phyloP scores from a whole-genome alignment of 331 rosid genomes.

The Ulmus americana region DNA sequence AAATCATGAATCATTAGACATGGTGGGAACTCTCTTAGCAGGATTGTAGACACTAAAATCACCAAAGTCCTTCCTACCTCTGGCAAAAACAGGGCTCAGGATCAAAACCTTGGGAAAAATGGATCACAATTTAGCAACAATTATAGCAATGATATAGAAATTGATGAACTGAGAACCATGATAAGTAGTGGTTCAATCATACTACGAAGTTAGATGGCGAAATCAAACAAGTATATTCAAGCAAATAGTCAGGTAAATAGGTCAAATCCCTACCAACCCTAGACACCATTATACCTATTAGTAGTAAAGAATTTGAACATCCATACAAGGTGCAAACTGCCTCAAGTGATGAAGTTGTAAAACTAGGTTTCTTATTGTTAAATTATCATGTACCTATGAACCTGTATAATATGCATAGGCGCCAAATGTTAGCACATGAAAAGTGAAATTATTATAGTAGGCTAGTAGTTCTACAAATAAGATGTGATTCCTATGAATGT shows the following conservation, averaged over 20 bases:
- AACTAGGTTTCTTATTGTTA: constrained; percentile 29
- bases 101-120: constrained; percentile 54
- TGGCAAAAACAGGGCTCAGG: constrained; percentile 51
- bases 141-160: not conserved
- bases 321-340: not conserved
- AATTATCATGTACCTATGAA: not conserved
- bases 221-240: too few species aligned
- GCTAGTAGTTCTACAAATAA: too few species aligned
- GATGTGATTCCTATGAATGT: not conserved
- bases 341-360: too few species aligned
- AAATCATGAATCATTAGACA: constrained; percentile 5
- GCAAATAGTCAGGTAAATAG: too few species aligned
- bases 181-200: too few species aligned
- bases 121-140: constrained; percentile 38
- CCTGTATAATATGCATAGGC: too few species aligned
- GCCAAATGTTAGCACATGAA: too few species aligned
- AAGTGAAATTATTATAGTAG: too few species aligned
- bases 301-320: too few species aligned
- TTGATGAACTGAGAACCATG: not conserved
- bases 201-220: too few species aligned
- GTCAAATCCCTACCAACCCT: not conserved
- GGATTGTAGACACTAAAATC: constrained; percentile 74
- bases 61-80: constrained; percentile 85
- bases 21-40: constrained; percentile 25
- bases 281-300: not conserved